Base-by-base conservation (phyloP, 805 yeast species). In the Wickerhamiella azyma region DNA sequence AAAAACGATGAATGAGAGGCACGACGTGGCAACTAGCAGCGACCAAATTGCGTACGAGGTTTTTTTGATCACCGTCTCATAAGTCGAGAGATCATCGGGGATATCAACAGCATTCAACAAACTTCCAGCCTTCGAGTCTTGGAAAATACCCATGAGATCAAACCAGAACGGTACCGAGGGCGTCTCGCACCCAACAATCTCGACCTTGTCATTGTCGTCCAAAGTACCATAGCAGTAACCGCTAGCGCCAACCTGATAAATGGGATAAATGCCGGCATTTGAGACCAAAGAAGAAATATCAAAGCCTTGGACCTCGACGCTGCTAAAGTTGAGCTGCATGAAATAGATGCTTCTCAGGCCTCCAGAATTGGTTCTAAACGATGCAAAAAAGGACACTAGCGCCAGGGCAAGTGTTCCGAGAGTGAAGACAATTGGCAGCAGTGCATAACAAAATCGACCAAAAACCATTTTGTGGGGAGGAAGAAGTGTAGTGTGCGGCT, bases 1-100 rank as follows among this genome's bases (percentile, higher is more conserved):
- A 19, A 58, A 35, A 19, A 53, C 53, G 28, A 65, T 18, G 54
- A 70, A 56, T 51, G 67, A 58, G 50, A 69, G 46, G 52, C 57
- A 66, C 54, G 81, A 66, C 59, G 76, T 70, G 52, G 70, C 63
- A 49, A 72, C 46, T 60, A 76, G 59, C 60, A 74, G 63, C 59
- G 76, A 60, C 63, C 81, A 81, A 56, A 79, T 72, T 42, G 82
- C 75, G 51, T 70, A 69, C 2, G 78, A 72, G 10, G 77, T 62
- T 26, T 56, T 60, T 51, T 72, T 67, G 45, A 76, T 67, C 2
- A 70, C 59, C 5, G 57, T 59, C 48, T 72, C 55, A 52, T 78
- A 72, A 14, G 66, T 56, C 39, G 70, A 60, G 45, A 85, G 60
- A 24, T 68, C 63, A 2, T 68, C 66, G 1, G 94, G 92, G 39